Evolutionary conservation across 2,329 filamentous ascomycete genomes (phyloP).

Genomic region (Xenoacremonium recifei): DNA sequence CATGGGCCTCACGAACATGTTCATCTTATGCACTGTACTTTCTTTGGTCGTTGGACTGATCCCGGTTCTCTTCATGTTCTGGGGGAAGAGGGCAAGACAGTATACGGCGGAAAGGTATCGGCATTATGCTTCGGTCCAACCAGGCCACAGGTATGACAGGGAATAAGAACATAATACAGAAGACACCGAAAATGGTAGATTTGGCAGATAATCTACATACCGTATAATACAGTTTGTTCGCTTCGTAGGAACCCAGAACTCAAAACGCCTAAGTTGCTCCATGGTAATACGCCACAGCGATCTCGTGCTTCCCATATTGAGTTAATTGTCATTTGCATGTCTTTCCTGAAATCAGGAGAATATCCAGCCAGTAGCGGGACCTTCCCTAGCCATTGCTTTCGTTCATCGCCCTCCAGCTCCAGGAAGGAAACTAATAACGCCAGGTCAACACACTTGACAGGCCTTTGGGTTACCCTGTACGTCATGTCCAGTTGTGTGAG

Average conservation of each 20-base stretch:
- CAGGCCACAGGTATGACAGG: slow-evolving; percentile 3
- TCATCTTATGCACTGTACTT: slow-evolving; percentile 9
- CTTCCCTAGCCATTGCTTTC: background rate
- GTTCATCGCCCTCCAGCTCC: slow-evolving; percentile 1
- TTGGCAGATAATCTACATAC: too few species aligned
- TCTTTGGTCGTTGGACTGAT: slow-evolving; percentile 7
- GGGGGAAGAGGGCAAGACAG: slow-evolving; percentile 12
- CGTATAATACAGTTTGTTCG: too few species aligned
- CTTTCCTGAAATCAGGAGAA: too few species aligned
- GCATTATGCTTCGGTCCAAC: slow-evolving; percentile 4
- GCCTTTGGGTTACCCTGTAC: slow-evolving; percentile 2
- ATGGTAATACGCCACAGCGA: too few species aligned
- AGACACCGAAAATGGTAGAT: too few species aligned
- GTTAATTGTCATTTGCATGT: too few species aligned
- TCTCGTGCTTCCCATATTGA: too few species aligned
- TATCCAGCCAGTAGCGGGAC: too few species aligned
- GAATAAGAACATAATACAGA: too few species aligned
- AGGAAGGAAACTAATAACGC: slow-evolving; percentile 9
- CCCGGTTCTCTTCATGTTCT: slow-evolving; percentile 8
- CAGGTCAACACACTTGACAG: slow-evolving; percentile 7
- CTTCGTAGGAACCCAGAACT: too few species aligned
- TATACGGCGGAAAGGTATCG: slow-evolving; percentile 8
- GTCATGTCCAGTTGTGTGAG: slow-evolving; percentile 5
- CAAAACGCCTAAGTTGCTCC: too few species aligned
- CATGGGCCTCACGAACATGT: slow-evolving; percentile 17